A percentile compares a stretch with the other conserved stretches of the same genome.
These are phyloP conservation scores for Amanita thiersii DNA, from an alignment of 768 basidiomycete species.

Conservation along the genomic window DNA sequence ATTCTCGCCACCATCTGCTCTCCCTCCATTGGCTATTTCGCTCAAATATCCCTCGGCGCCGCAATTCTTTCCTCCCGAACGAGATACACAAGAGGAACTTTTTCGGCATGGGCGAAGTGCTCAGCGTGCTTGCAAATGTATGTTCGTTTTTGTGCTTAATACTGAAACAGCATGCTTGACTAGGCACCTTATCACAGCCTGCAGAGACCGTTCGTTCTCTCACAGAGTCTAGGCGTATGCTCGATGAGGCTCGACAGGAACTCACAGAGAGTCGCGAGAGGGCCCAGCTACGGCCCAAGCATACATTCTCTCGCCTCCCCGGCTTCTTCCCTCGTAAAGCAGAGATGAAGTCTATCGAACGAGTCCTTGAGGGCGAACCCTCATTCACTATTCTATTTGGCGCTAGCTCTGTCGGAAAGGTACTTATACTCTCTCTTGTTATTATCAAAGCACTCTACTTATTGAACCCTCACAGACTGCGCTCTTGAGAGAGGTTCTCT, in stretches of 20 bases:
- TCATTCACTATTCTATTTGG: conserved; percentile 78
- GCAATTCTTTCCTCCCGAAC: conserved; percentile 49
- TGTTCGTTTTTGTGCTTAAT: conserved; percentile 15
- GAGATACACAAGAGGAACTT: conserved; percentile 63
- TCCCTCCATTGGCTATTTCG: conserved; percentile 71
- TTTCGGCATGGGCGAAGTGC: conserved; percentile 75
- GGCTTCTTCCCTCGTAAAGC: conserved; percentile 63
- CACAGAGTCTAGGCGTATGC: conserved; percentile 64
- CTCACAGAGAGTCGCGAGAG: conserved; percentile 62
- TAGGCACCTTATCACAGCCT: conserved; percentile 35
- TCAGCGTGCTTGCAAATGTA: conserved; percentile 71
- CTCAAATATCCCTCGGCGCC: conserved; percentile 61
- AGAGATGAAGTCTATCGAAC: conserved; percentile 60
- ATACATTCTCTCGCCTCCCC: conserved; percentile 72
- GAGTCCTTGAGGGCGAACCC: conserved; percentile 60
- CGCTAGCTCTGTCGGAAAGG: conserved; percentile 79
- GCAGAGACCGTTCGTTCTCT: conserved; percentile 73
- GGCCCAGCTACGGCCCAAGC: conserved; percentile 59
- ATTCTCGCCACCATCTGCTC: conserved; percentile 17
- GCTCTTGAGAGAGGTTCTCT: conserved; percentile 70
- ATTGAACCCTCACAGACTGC: conserved; percentile 43
- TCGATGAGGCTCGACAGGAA: conserved; percentile 75
- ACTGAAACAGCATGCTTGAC: conserved; percentile 9
- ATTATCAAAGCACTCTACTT: conserved; percentile 1
- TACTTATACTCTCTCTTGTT: conserved; percentile 14